Percentiles rank a stretch among this genome's conserved stretches.
phyloP scores from a whole-genome alignment of 108 stramenopile genomes.

The Poteriospumella lacustris region DNA sequence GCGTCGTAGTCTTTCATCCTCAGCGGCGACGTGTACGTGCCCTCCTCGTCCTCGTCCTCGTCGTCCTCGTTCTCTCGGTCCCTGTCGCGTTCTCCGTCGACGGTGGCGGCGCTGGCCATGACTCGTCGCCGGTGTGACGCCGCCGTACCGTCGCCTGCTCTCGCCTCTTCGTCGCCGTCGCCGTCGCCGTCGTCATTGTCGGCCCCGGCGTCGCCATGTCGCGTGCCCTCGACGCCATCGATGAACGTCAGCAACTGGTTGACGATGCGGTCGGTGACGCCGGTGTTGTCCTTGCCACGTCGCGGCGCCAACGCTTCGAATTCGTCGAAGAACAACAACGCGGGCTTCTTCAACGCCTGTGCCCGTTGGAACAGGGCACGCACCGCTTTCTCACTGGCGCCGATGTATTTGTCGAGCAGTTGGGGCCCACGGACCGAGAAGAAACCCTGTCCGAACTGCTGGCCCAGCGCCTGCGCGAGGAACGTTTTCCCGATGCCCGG shows the following conservation, averaged over 20 bases:
- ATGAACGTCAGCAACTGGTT: conserved; percentile 94
- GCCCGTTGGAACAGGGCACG: conserved; percentile 81
- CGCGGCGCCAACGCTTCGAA: conserved; percentile 86
- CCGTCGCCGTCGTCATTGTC: too few relatives aligned
- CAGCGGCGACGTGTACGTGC: background rate
- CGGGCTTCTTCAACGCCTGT: conserved; percentile 27
- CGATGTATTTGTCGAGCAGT: conserved; percentile 93
- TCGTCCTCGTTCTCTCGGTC: too few relatives aligned
- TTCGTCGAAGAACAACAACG: conserved; percentile 86
- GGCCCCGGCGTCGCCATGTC: background rate
- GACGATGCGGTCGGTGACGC: conserved; percentile 94
- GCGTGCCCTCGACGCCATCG: conserved; percentile 78
- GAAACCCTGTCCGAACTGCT: conserved; percentile 69
- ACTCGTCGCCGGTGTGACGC: too few relatives aligned
- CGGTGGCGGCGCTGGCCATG: background rate
- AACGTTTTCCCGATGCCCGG: conserved; percentile 46
- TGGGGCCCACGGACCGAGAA: conserved; percentile 86
- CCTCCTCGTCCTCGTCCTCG: conserved; percentile 53
- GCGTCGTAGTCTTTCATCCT: background rate
- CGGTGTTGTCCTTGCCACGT: conserved; percentile 86
- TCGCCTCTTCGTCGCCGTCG: too few relatives aligned
- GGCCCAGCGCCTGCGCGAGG: conserved; percentile 77
- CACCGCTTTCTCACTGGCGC: conserved; percentile 90
- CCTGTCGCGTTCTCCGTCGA: too few relatives aligned
- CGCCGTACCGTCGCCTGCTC: too few relatives aligned